Evolutionary conservation across 2,329 filamentous ascomycete species (phyloP).

Genomic region (Cephalotrichum gorgonifer): DNA sequence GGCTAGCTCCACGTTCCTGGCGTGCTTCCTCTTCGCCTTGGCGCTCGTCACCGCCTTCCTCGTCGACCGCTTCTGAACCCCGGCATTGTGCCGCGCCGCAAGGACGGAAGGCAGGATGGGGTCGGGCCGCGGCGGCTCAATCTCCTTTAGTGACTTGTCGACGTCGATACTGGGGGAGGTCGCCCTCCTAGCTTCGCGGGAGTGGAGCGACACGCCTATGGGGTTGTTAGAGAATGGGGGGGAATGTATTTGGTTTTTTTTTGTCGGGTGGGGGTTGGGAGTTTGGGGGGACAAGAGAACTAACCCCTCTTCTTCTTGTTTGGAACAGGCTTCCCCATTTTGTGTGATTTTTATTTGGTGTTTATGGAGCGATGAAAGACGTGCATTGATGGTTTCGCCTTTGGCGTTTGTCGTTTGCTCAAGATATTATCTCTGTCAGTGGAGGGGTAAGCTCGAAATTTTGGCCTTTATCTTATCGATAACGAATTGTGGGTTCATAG

Average conservation of each 20-base stretch:
- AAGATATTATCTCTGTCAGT: too few relatives aligned
- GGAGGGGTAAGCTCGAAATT: too few relatives aligned
- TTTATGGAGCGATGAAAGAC: neutral
- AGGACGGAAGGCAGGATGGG: conserved; percentile 53
- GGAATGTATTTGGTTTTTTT: neutral
- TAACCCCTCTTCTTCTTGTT: neutral
- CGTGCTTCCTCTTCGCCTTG: conserved; percentile 44
- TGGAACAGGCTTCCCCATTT: neutral
- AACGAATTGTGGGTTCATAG: neutral
- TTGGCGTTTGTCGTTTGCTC: neutral
- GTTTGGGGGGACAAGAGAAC: neutral
- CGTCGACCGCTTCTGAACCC: conserved; percentile 58
- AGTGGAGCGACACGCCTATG: conserved; percentile 55
- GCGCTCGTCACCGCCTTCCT: conserved; percentile 43
- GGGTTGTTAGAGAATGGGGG: conserved; percentile 7
- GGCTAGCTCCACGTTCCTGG: conserved; percentile 47
- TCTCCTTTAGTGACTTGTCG: conserved; percentile 59
- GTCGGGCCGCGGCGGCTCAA: conserved; percentile 31
- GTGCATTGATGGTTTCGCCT: neutral
- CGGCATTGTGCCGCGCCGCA: conserved; percentile 54
- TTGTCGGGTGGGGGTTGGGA: neutral
- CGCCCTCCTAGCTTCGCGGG: conserved; percentile 64
- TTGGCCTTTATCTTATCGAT: conserved; percentile 1
- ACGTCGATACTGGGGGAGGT: conserved; percentile 60
- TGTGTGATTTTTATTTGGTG: neutral